These are phyloP conservation scores for Podila clonocystis DNA, from an alignment of 192 early-diverging fungal species.

Conservation along the genomic window DNA sequence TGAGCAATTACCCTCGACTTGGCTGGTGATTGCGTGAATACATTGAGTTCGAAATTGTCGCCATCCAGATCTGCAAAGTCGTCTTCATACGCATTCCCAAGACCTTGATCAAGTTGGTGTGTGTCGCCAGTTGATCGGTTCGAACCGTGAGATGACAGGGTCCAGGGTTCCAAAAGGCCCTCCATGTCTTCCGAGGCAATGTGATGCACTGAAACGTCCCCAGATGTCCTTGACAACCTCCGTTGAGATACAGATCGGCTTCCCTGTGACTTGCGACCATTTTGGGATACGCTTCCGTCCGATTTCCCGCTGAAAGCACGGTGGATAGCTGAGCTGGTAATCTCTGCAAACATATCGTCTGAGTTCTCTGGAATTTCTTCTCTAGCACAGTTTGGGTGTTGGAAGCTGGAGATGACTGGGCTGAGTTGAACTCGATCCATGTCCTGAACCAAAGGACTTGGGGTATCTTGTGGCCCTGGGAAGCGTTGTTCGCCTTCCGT, in stretches of 20 bases:
- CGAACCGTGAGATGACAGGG: not conserved
- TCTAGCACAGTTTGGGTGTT: conserved; percentile 2
- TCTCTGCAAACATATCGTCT: conserved; percentile 18
- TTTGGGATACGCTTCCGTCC: not conserved
- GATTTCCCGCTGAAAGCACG: not conserved
- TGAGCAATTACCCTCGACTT: not conserved
- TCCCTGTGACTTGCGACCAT: not conserved
- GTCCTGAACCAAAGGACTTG: too few species aligned
- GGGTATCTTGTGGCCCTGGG: too few species aligned
- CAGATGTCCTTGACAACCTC: too few species aligned
- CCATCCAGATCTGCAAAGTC: not conserved
- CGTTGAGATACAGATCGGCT: too few species aligned
- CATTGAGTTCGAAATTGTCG: not conserved
- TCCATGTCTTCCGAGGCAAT: not conserved
- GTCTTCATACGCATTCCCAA: not conserved
- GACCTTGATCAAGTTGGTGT: not conserved
- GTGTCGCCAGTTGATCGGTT: not conserved
- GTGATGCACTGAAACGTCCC: too few species aligned
- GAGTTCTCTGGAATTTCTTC: conserved; percentile 14
- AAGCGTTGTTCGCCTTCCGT: too few species aligned
- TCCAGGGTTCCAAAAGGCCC: not conserved
- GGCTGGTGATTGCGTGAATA: not conserved
- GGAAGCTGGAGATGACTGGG: not conserved
- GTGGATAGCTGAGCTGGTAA: conserved; percentile 13
- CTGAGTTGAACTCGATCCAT: not conserved